Evolutionary conservation across 108 stramenopile species (phyloP).

Genomic region (Cylindrotheca fusiformis): DNA sequence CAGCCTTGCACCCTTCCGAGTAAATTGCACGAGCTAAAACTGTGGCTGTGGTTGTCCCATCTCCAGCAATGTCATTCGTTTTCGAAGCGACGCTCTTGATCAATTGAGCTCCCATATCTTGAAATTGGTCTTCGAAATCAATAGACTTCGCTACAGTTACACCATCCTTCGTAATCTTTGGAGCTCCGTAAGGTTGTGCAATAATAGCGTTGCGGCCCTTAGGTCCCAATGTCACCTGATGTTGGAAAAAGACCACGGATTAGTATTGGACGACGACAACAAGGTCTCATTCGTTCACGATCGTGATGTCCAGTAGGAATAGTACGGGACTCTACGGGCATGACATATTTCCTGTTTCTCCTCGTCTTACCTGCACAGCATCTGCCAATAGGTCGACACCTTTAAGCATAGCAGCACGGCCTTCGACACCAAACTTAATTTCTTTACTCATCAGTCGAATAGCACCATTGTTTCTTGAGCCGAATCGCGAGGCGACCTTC

Average conservation of each 20-base stretch:
- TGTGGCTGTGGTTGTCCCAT: conserved; percentile 99
- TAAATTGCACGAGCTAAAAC: conserved; percentile 98
- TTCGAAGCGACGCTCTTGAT: conserved; percentile 95
- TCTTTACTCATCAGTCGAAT: conserved; percentile 79
- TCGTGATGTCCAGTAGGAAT: too few species aligned
- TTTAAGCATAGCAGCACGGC: conserved; percentile 94
- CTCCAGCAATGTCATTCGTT: conserved; percentile 99
- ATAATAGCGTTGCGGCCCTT: conserved; percentile 99
- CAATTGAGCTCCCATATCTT: conserved; percentile 98
- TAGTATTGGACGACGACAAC: too few species aligned
- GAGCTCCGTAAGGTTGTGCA: conserved; percentile 98
- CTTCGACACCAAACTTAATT: conserved; percentile 92
- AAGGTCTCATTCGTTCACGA: too few species aligned
- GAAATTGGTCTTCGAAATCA: conserved; percentile 98
- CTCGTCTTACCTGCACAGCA: conserved; percentile 92
- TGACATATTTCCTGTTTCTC: too few species aligned
- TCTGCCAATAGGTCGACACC: conserved; percentile 97
- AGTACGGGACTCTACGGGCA: too few species aligned
- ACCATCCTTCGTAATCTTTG: conserved; percentile 99
- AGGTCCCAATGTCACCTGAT: conserved; percentile 97
- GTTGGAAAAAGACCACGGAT: neutral
- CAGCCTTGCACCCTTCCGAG: conserved; percentile 98
- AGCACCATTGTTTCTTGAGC: conserved; percentile 29
- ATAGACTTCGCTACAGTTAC: conserved; percentile 99
- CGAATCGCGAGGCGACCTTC: neutral